Evolutionary conservation across 225 moss, liverwort and hornwort genomes (phyloP).

Genomic region (Physcomitrellopsis africana): DNA sequence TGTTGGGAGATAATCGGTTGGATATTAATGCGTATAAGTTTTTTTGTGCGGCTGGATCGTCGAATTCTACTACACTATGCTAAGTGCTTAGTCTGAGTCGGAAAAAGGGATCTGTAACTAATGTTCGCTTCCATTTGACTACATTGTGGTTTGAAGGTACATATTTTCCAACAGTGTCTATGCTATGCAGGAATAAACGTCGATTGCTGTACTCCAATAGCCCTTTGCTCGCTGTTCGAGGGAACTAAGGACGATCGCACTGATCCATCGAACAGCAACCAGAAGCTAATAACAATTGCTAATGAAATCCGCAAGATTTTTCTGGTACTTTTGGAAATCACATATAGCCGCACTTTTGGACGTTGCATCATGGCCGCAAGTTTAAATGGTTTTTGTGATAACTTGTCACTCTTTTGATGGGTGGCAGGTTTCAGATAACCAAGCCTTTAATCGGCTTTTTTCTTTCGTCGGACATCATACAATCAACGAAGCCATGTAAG

Average conservation of each 20-base stretch:
- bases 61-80: not conserved
- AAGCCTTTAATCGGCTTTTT: conserved; percentile 84
- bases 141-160: not conserved
- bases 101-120: not conserved
- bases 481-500: conserved; percentile 81
- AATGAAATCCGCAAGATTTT: conserved; percentile 86
- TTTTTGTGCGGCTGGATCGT: not conserved
- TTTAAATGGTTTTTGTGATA: not conserved
- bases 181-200: conserved; percentile 48
- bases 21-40: not conserved
- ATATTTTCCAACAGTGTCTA: not conserved
- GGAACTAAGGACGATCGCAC: conserved; percentile 60
- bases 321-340: conserved; percentile 50
- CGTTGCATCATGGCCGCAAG: not conserved
- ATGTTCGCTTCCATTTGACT: conserved; percentile 5
- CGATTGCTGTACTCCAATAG: conserved; percentile 53
- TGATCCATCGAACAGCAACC: conserved; percentile 63
- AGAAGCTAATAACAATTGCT: conserved; percentile 71
- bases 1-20: not conserved
- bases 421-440: conserved; percentile 79
- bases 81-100: not conserved
- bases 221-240: conserved; percentile 65
- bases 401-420: conserved; percentile 4
- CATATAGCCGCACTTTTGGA: conserved; percentile 1
- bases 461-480: conserved; percentile 76